A percentile compares a stretch with the other conserved stretches of the same genome.
These are phyloP conservation scores for Microbotryum intermedium DNA, from an alignment of 1,284 basidiomycete genomes.

Conservation along the genomic window DNA sequence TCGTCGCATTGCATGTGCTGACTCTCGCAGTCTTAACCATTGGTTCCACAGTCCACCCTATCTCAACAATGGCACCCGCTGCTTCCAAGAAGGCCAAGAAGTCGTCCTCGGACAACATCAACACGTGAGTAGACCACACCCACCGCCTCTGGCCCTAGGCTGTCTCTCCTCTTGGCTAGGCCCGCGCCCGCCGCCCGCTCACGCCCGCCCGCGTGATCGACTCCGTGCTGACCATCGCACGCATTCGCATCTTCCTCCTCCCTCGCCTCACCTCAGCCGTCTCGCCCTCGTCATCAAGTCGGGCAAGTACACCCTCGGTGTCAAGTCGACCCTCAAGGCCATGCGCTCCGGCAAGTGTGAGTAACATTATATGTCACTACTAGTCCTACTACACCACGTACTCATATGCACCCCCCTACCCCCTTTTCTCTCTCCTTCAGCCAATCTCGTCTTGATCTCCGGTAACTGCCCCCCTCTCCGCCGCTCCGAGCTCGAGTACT, in stretches of 20 bases:
- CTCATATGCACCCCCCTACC: background rate
- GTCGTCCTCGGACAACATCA: constrained; percentile 68
- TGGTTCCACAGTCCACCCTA: background rate
- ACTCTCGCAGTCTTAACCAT: no score
- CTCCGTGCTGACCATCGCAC: no score
- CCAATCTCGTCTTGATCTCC: constrained; percentile 97
- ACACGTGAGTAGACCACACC: constrained; percentile 47
- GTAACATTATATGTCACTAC: constrained; percentile 39
- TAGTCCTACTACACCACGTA: background rate
- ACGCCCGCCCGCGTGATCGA: no score
- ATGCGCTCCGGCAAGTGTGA: constrained; percentile 97
- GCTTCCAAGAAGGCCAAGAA: constrained; percentile 33
- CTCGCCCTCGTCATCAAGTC: constrained; percentile 98
- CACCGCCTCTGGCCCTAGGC: no score
- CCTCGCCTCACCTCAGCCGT: constrained; percentile 39
- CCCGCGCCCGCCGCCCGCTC: no score
- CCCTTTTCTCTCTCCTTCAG: constrained; percentile 43
- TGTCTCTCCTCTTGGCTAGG: no score
- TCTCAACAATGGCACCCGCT: constrained; percentile 24
- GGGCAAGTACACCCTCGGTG: constrained; percentile 79
- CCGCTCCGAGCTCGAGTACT: constrained; percentile 99
- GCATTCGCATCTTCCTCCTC: no score
- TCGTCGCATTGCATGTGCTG: background rate
- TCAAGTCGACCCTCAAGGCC: constrained; percentile 96
- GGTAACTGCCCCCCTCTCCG: constrained; percentile 98